Percentiles rank a stretch among this genome's conserved stretches.
These are phyloP conservation scores for Umbelopsis isabellina DNA, from an alignment of 192 early-diverging fungal species.

Conservation along the genomic window DNA sequence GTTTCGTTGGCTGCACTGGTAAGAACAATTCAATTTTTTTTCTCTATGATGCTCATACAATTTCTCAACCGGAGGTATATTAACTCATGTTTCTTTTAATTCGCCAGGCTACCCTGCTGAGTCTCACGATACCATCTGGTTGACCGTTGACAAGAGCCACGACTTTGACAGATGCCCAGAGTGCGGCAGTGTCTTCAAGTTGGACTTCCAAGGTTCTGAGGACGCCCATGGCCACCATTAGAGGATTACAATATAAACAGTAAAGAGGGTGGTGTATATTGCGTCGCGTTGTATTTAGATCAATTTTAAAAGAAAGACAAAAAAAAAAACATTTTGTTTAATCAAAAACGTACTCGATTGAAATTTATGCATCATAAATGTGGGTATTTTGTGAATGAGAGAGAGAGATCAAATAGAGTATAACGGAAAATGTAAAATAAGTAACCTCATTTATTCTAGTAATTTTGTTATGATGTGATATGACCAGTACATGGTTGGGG, in stretches of 20 bases:
- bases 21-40: constrained; percentile 34
- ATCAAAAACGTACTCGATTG: neutral
- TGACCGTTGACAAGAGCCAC: constrained; percentile 76
- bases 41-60: constrained; percentile 5
- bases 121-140: constrained; percentile 90
- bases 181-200: constrained; percentile 85
- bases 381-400: neutral
- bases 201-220: constrained; percentile 50
- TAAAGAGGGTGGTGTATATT: constrained; percentile 6
- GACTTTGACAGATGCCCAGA: constrained; percentile 92
- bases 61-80: constrained; percentile 4
- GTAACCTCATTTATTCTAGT: constrained; percentile 10
- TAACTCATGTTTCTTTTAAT: neutral
- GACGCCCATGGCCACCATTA: constrained; percentile 44
- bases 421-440: constrained; percentile 13
- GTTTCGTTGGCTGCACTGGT: constrained; percentile 95
- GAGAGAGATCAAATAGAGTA: neutral
- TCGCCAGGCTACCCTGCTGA: constrained; percentile 86
- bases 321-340: constrained; percentile 13
- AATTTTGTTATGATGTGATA: constrained; percentile 4
- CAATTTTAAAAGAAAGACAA: constrained; percentile 24
- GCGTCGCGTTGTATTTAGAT: constrained; percentile 24
- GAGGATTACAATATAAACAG: constrained; percentile 21
- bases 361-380: neutral
- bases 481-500: too few relatives aligned